phyloP scores from a whole-genome alignment of 352 stramenopile species.

The Phytophthora pisi region DNA sequence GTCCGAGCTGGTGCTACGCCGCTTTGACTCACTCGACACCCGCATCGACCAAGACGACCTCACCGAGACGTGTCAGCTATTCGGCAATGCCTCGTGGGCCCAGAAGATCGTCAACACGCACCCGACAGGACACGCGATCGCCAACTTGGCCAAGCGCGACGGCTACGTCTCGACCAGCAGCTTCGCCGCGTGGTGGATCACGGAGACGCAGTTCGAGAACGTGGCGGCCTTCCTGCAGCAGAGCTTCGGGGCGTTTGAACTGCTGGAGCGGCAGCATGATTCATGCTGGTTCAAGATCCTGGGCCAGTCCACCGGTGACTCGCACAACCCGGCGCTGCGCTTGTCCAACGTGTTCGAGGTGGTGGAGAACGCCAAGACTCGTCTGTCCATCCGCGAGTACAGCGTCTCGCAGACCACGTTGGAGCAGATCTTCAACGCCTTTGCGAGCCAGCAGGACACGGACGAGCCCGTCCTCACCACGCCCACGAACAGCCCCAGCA shows the following conservation, averaged over 20 bases:
- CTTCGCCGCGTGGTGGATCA: constrained; percentile 63
- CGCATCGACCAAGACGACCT: constrained; percentile 35
- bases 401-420: constrained; percentile 89
- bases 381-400: constrained; percentile 83
- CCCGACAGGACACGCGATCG: constrained; percentile 66
- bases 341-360: constrained; percentile 78
- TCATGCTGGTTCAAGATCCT: constrained; percentile 70
- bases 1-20: constrained; percentile 7
- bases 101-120: constrained; percentile 53
- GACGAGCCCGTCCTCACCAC: constrained; percentile 31
- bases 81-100: constrained; percentile 46
- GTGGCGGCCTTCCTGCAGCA: no score
- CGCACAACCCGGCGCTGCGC: constrained; percentile 26
- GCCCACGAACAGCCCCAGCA: constrained; percentile 15
- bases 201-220: constrained; percentile 42
- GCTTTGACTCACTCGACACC: constrained; percentile 30
- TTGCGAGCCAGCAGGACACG: constrained; percentile 54
- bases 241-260: constrained; percentile 37
- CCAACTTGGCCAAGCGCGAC: constrained; percentile 54
- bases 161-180: constrained; percentile 40
- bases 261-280: constrained; percentile 78
- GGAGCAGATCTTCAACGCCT: constrained; percentile 55
- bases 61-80: constrained; percentile 38
- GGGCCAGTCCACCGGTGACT: constrained; percentile 14
- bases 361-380: constrained; percentile 53